Base-by-base conservation (phyloP, 805 yeast species). In the Saturnispora serradocipensis region DNA sequence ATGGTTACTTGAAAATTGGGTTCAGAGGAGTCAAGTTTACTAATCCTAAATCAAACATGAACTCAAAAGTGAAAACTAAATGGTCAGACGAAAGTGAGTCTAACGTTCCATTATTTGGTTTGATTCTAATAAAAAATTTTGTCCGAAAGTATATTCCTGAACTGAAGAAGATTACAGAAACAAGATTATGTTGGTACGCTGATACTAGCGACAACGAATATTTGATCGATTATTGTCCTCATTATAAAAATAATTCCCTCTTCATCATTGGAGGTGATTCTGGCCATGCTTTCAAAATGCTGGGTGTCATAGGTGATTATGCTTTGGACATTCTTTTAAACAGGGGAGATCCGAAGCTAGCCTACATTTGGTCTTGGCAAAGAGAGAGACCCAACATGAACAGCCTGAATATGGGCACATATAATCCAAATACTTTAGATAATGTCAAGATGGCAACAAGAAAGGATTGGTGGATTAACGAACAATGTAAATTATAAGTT, bases 251-350 rank as follows among this genome's bases (percentile, higher is more conserved):
- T 9, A 44, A 58, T n/a, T 63, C 66, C 16, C 56, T 68, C 8
- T 62, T 61, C 43, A 68, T 67, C 2, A 67, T 67, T 24, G 63
- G 69, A 30, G 74, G 74, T 42, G 74, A 70, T 52, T 65, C 71
- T 16, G 72, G 72, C 0, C 74, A 70, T 56, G 70, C 65, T 4
- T 71, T 67, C 51, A 68, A 67, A 61, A 64, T 69, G 59, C 56
- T 69, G 30, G 72, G 71, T 2, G 61, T 61, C 27, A 55, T 70
- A 16, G 73, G 74, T 22, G 56, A 55, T 10, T 56, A 56, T 34
- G 58, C 61, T 20, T 57, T 46, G 32, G 59, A 55, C 43, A 56
- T 64, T 36, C 45, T 62, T 20, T 42, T 54, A 11, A 43, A 47
- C 25, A 28, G 50, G 3, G 53, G 54, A 5, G 60, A 59, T n/a